These are phyloP conservation scores for Mariannaea elegans DNA, from an alignment of 2,329 filamentous ascomycete species.

Conservation along the genomic window DNA sequence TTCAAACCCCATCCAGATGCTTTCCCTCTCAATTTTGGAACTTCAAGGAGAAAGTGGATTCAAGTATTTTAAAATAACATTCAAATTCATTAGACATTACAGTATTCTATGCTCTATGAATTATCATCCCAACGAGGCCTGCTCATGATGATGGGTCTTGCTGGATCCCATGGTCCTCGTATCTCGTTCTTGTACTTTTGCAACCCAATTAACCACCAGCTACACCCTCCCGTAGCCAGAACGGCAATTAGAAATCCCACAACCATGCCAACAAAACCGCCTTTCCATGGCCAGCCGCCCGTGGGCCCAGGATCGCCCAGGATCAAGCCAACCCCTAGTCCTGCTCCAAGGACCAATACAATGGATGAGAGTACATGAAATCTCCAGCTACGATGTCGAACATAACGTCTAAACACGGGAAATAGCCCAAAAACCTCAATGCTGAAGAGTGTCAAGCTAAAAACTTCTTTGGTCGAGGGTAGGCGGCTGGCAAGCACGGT, in stretches of 20 bases:
- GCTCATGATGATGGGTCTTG: constrained; percentile 84
- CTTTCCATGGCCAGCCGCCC: constrained; percentile 60
- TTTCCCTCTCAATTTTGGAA: no score
- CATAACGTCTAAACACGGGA: constrained; percentile 93
- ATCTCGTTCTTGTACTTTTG: constrained; percentile 99
- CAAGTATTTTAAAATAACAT: no score
- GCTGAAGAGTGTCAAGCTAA: constrained; percentile 92
- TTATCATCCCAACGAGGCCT: constrained; percentile 61
- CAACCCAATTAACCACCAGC: constrained; percentile 96
- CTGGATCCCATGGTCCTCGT: constrained; percentile 96
- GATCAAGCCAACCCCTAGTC: constrained; percentile 77
- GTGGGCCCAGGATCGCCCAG: constrained; percentile 54
- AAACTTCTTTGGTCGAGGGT: constrained; percentile 91
- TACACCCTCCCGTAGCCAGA: constrained; percentile 89
- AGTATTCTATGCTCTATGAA: constrained; percentile 28
- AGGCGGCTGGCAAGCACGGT: constrained; percentile 92
- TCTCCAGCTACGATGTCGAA: constrained; percentile 81
- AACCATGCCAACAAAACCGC: constrained; percentile 74
- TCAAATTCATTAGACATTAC: constrained; percentile 22
- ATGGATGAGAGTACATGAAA: constrained; percentile 83
- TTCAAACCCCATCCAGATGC: no score
- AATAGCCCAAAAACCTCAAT: constrained; percentile 98
- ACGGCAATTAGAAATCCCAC: constrained; percentile 79
- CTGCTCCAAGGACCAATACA: constrained; percentile 79
- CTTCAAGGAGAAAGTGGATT: no score